These are phyloP conservation scores for Boletus rubropictus DNA, from an alignment of 768 basidiomycete genomes.

Conservation along the genomic window DNA sequence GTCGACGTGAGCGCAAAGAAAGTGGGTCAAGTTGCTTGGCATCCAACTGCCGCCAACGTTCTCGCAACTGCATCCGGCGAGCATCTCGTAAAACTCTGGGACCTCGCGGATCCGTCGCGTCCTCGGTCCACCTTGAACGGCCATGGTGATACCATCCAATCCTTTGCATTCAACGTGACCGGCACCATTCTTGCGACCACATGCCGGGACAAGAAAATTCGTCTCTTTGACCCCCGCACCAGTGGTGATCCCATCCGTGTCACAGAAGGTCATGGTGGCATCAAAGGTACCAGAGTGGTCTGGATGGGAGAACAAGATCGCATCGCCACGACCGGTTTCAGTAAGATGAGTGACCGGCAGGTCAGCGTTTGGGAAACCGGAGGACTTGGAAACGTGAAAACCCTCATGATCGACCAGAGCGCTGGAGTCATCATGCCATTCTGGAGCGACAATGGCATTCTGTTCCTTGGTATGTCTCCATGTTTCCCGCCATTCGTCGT, in stretches of 20 bases:
- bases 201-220: slow-evolving; percentile 85
- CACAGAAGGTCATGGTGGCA: slow-evolving; percentile 84
- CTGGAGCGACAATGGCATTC: slow-evolving; percentile 90
- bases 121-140: slow-evolving; percentile 58
- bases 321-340: slow-evolving; percentile 94
- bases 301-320: slow-evolving; percentile 91
- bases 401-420: slow-evolving; percentile 75
- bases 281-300: slow-evolving; percentile 83
- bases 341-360: slow-evolving; percentile 94
- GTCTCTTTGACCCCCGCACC: slow-evolving; percentile 85
- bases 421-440: slow-evolving; percentile 97
- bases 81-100: slow-evolving; percentile 87
- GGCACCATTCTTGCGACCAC: slow-evolving; percentile 85
- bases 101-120: slow-evolving; percentile 69
- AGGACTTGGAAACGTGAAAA: slow-evolving; percentile 70
- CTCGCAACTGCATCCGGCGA: slow-evolving; percentile 81
- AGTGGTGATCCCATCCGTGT: slow-evolving; percentile 78
- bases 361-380: slow-evolving; percentile 86
- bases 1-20: slow-evolving; percentile 80
- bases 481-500: not conserved
- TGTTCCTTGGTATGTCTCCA: slow-evolving; percentile 63
- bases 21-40: slow-evolving; percentile 90
- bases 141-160: slow-evolving; percentile 86
- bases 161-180: slow-evolving; percentile 71
- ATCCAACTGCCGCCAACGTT: slow-evolving; percentile 84